Evolutionary conservation across 345 rosid genomes (phyloP).

Genomic region (Acer campestre): DNA sequence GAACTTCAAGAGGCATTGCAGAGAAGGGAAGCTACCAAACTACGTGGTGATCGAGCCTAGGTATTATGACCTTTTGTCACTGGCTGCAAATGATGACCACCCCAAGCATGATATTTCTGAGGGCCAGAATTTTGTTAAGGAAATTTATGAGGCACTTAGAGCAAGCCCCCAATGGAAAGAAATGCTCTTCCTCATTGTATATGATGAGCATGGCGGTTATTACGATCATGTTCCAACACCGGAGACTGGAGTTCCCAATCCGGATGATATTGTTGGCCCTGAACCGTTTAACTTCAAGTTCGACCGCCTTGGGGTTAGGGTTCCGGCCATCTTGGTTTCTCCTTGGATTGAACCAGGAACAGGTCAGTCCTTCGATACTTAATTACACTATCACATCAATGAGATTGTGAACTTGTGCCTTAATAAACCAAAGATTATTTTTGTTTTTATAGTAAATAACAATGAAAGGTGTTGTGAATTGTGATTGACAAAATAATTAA

Average conservation of each 20-base stretch:
- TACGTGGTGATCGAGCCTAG: slow-evolving; percentile 82
- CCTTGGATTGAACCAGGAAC: slow-evolving; percentile 89
- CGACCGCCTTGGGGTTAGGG: slow-evolving; percentile 79
- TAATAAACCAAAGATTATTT: neutral
- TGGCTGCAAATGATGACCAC: slow-evolving; percentile 80
- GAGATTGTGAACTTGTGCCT: too few relatives aligned
- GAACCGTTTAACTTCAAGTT: slow-evolving; percentile 68
- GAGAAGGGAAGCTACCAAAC: slow-evolving; percentile 82
- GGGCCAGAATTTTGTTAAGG: slow-evolving; percentile 77
- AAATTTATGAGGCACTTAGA: slow-evolving; percentile 79
- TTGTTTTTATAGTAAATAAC: neutral
- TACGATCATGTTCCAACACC: slow-evolving; percentile 94
- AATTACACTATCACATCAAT: too few relatives aligned
- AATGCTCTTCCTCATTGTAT: slow-evolving; percentile 54
- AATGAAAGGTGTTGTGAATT: too few relatives aligned
- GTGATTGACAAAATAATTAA: neutral
- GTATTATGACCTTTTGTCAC: slow-evolving; percentile 53
- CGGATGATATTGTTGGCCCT: slow-evolving; percentile 68
- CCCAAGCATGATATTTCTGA: slow-evolving; percentile 78
- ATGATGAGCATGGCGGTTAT: slow-evolving; percentile 94
- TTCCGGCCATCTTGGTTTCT: slow-evolving; percentile 74
- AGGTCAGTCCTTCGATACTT: slow-evolving; percentile 37
- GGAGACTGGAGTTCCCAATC: slow-evolving; percentile 69
- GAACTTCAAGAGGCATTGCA: slow-evolving; percentile 70
- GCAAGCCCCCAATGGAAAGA: slow-evolving; percentile 91